Conservation (phyloP, 2,329 filamentous ascomycete genomes). For the Diaporthe batatas region DNA sequence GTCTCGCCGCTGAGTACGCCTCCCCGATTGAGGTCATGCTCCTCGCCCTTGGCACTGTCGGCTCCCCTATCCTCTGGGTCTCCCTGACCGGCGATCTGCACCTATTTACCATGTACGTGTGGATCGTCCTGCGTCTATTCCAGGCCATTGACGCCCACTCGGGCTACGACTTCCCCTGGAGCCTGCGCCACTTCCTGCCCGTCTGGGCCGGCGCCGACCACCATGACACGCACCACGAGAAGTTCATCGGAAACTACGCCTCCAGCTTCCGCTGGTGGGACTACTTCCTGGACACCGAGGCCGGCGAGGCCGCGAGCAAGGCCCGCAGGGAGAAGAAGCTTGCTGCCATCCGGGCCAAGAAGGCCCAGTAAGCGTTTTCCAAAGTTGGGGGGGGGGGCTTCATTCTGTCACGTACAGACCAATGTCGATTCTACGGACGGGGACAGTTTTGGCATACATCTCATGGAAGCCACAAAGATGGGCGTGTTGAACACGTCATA, state of each 20-base stretch:
- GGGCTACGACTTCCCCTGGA: constrained; percentile 99
- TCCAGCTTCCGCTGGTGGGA: constrained; percentile 99
- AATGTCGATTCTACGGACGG: neutral
- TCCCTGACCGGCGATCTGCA: constrained; percentile 88
- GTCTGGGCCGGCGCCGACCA: constrained; percentile 98
- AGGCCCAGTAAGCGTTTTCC: constrained; percentile 68
- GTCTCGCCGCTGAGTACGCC: constrained; percentile 95
- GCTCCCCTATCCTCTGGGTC: constrained; percentile 86
- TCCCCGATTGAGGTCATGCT: constrained; percentile 98
- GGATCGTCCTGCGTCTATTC: constrained; percentile 93
- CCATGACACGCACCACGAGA: constrained; percentile 97
- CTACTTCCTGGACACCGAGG: constrained; percentile 92
- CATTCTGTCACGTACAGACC: neutral
- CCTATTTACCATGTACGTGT: constrained; percentile 96
- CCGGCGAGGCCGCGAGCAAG: constrained; percentile 88
- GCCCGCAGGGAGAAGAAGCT: constrained; percentile 84
- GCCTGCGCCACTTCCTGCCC: constrained; percentile 92
- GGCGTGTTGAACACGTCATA: constrained; percentile 28
- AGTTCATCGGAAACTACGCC: constrained; percentile 97
- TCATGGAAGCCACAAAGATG: neutral
- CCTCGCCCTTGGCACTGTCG: constrained; percentile 88
- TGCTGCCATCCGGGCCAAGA: constrained; percentile 74
- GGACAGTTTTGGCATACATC: neutral
- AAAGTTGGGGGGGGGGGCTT: neutral
- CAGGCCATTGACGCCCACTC: constrained; percentile 98